Percentiles rank a stretch among this genome's conserved stretches.
These are phyloP conservation scores for Clavispora santaluciae DNA, from an alignment of 805 yeast genomes.

Conservation along the genomic window DNA sequence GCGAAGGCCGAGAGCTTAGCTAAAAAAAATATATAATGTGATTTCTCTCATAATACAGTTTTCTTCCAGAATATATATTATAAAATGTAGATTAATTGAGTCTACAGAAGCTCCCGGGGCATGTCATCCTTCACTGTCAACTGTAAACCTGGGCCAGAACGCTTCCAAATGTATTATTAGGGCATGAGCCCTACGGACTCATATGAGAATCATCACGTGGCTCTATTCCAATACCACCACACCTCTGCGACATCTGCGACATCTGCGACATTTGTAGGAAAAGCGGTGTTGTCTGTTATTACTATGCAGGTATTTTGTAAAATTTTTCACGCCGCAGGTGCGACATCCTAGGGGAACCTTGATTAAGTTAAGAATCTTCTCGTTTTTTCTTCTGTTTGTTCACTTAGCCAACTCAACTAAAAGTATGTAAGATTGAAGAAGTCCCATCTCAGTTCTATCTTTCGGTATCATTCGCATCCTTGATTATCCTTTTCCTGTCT, in stretches of 20 bases:
- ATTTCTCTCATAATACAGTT: background rate
- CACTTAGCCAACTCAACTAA: constrained; percentile 12
- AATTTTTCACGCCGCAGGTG: constrained; percentile 15
- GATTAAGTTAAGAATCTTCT: constrained; percentile 3
- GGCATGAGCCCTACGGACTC: constrained; percentile 1
- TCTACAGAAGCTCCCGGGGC: too few species aligned
- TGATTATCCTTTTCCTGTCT: background rate
- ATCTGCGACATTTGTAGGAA: constrained; percentile 9
- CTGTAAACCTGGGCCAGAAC: too few species aligned
- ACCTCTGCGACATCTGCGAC: constrained; percentile 2
- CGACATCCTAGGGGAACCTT: constrained; percentile 9
- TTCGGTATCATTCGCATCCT: too few species aligned
- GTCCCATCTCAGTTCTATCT: background rate
- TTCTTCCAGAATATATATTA: background rate
- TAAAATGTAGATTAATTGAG: too few species aligned
- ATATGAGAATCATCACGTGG: background rate
- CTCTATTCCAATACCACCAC: background rate
- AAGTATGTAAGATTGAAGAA: constrained; percentile 10
- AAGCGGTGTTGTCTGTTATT: background rate
- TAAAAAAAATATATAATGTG: constrained; percentile 16
- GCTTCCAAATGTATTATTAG: background rate
- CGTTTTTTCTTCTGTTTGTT: constrained; percentile 14
- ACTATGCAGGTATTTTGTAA: constrained; percentile 10
- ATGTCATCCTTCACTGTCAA: too few species aligned
- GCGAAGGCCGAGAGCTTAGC: constrained; percentile 32